Conservation (phyloP, 352 stramenopile genomes). For the Pythium myriotylum region DNA sequence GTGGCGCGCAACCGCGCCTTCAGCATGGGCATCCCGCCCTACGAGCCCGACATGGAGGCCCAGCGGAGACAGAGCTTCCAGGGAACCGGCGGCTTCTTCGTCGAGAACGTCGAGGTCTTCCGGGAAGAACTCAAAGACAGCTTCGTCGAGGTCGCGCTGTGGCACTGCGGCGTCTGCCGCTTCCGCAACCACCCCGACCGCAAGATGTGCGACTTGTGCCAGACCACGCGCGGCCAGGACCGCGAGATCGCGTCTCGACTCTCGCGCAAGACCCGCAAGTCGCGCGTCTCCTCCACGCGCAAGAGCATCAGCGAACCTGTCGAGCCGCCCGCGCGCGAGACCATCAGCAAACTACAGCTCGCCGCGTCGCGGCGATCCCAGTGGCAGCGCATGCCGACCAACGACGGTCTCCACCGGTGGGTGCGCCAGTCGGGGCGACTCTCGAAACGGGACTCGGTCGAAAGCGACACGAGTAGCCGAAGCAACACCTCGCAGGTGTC, state of each 20-base stretch:
- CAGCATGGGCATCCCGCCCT: slow-evolving; percentile 27
- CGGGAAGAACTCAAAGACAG: slow-evolving; percentile 84
- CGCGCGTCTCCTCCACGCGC: slow-evolving; percentile 1
- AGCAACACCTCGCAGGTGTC: slow-evolving; percentile 51
- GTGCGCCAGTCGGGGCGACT: slow-evolving; percentile 42
- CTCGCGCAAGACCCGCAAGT: slow-evolving; percentile 21
- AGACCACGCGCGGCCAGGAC: slow-evolving; percentile 65
- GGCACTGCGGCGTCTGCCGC: slow-evolving; percentile 87
- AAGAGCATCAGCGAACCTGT: slow-evolving; percentile 48
- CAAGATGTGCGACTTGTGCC: slow-evolving; percentile 85
- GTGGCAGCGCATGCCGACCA: slow-evolving; percentile 80
- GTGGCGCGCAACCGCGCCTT: slow-evolving; percentile 22
- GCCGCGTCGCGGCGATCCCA: slow-evolving; percentile 67
- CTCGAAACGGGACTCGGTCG: slow-evolving; percentile 50
- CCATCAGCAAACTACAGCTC: slow-evolving; percentile 78
- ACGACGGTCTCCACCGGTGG: slow-evolving; percentile 74
- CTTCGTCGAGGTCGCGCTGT: slow-evolving; percentile 77
- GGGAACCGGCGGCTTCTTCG: slow-evolving; percentile 36
- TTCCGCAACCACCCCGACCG: slow-evolving; percentile 88
- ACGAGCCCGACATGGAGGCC: slow-evolving; percentile 34
- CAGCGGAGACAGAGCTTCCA: slow-evolving; percentile 16
- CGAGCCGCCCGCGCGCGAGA: slow-evolving; percentile 19
- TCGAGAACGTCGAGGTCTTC: slow-evolving; percentile 67
- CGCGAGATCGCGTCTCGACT: slow-evolving; percentile 42
- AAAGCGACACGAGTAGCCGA: slow-evolving; percentile 47